Evolutionary conservation across 495 filamentous ascomycete species (phyloP), one percentile per base, ranked within the genome.

Genomic region (Trichoderma asperelloides): DNA sequence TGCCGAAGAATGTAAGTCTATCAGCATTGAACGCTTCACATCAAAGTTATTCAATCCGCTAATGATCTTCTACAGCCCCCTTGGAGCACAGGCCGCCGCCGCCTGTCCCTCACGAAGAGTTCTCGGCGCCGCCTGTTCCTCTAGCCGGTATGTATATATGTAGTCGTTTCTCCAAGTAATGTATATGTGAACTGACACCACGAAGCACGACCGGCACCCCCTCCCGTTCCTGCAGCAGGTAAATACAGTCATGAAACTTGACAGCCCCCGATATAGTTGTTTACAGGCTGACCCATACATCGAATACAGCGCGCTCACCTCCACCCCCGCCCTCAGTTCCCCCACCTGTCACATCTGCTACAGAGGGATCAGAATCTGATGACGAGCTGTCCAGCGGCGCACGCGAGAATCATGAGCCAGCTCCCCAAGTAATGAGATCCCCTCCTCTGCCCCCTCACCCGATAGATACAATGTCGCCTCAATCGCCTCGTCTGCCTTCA

Each of bases 341-440:
- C 11, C 75, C 77, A 51, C 78, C 77, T 65, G 75, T 83, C 60
- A 78, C 80, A 63, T 91, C 91, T 51, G 88, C 84, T 39, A 93
- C 88, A 69, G 82, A 86, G 67, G 94, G 93, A 30, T 96, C 93
- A 8, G 91, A 89, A 72, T 97, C 94, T 12, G 96, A 96, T 76
- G 96, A 98, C 77, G 95, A 98, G 73, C 79, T 96, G 76, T 95
- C 92, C n/a, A 77, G 86, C 63, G 83, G 84, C 69, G 79, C 87
- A 28, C 72, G 71, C 60, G 72, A 73, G 27, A 70, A 74, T 43
- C 28, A n/a, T 70, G 74, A 80, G 40, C 78, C 78, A 45, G 78
- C 78, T 33, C 75, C 73, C 65, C 71, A 71, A 45, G 81, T 83
- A n/a, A 3, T 47, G 40, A 47, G 43, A 30, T 45, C 43, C 5